Base-by-base conservation (phyloP, 805 yeast species). In the Vanderwaltozyma yarrowii region DNA sequence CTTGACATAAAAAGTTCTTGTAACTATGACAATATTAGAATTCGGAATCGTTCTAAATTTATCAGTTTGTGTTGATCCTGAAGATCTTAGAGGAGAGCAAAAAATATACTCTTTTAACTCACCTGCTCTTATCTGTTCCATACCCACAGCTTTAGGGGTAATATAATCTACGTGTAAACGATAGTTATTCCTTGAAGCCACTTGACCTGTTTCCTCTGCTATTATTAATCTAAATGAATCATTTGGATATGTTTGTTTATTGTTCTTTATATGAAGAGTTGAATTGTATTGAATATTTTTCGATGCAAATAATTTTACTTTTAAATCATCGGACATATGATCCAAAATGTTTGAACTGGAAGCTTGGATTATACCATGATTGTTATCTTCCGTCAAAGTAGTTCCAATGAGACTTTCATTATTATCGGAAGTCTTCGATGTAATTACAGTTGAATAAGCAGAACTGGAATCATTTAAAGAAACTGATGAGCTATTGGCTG, bases 41-140 rank as follows among this genome's bases (percentile, higher is more conserved):
- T 56, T 45, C 20, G 59, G 50, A 37, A 51, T 44, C 21, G 45
- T 34, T 44, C 58, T 44, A 43, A 52, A 46, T 39, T 52, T 65
- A 53, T 35, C 64, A 26, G 44, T 48, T 27, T 47, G 45, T 20
- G 47, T 51, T 40, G 43, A 49, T 31, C 45, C 56, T 33, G 41
- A 57, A 40, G 46, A 54, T 43, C 59, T 54, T 42, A 66, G 49
- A 3, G 63, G 60, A 13, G 67, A 65, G 1, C 70, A 69, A 46
- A 66, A 65, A 40, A 62, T 60, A 36, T 61, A 57, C 20, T 65
- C 67, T 37, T 58, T 53, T 32, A 66, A 43, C 32, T 62, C 62
- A 38, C 47, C 54, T 2, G 50, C 51, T 30, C 62, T 47, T 18
- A 59, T 56, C 25, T 51, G 53, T 16, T 49, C 52, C 43, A 53